These are phyloP conservation scores for Paecilomyces niveus DNA, from an alignment of 2,329 filamentous ascomycete genomes.

Conservation along the genomic window DNA sequence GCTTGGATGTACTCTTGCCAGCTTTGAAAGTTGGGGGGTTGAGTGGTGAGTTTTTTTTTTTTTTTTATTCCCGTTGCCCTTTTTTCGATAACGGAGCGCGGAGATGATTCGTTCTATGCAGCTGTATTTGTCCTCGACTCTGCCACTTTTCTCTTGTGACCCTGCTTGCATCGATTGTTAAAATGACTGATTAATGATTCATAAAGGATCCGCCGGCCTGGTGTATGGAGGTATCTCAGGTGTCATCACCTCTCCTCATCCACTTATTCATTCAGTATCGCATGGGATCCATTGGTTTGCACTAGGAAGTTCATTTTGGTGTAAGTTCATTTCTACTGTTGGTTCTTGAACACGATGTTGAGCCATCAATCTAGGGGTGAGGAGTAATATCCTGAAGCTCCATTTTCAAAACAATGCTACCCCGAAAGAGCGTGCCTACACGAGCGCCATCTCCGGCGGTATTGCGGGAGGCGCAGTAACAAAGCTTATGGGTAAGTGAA, in stretches of 20 bases:
- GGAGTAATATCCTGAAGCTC: slow-evolving; percentile 40
- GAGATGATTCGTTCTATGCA: neutral
- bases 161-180: neutral
- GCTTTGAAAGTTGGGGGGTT: slow-evolving; percentile 55
- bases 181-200: neutral
- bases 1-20: slow-evolving; percentile 17
- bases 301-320: slow-evolving; percentile 70
- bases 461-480: slow-evolving; percentile 55
- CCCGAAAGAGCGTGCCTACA: slow-evolving; percentile 54
- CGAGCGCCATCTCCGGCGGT: slow-evolving; percentile 64
- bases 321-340: slow-evolving; percentile 38
- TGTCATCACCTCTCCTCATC: slow-evolving; percentile 60
- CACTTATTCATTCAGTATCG: slow-evolving; percentile 61
- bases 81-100: neutral
- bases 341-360: neutral
- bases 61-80: slow-evolving; percentile 8
- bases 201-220: slow-evolving; percentile 52
- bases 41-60: slow-evolving; percentile 43
- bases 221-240: slow-evolving; percentile 63
- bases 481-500: slow-evolving; percentile 44
- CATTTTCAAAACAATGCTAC: slow-evolving; percentile 47
- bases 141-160: neutral
- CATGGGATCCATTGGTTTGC: slow-evolving; percentile 76
- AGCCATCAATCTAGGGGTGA: slow-evolving; percentile 44
- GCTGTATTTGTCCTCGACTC: neutral